These are phyloP conservation scores for Gyromitra esculenta DNA, from an alignment of 2,329 filamentous ascomycete genomes.

Conservation along the genomic window DNA sequence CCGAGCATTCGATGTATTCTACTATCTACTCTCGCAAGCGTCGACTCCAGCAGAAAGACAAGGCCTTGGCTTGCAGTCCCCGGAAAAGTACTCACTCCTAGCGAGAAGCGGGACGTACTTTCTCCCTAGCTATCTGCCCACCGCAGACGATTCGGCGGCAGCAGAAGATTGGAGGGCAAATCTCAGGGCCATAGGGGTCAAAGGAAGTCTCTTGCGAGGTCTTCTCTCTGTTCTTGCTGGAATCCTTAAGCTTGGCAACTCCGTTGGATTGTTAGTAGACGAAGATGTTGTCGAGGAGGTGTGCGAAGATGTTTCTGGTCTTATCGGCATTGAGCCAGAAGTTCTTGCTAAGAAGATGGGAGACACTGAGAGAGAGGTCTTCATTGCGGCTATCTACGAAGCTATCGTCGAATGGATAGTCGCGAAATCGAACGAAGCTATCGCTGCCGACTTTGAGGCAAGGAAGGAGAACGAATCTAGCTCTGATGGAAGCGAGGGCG, in stretches of 20 bases:
- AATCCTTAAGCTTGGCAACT: constrained; percentile 89
- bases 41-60: constrained; percentile 89
- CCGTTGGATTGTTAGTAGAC: constrained; percentile 83
- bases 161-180: constrained; percentile 91
- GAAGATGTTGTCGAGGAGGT: constrained; percentile 84
- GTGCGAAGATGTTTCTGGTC: constrained; percentile 86
- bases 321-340: constrained; percentile 88
- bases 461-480: constrained; percentile 74
- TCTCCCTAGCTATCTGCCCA: constrained; percentile 87
- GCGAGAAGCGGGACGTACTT: constrained; percentile 84
- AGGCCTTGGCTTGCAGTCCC: constrained; percentile 80
- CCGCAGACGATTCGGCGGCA: constrained; percentile 88
- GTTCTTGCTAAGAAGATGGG: constrained; percentile 79
- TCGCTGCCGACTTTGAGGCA: constrained; percentile 76
- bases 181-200: constrained; percentile 92
- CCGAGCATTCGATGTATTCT: constrained; percentile 96
- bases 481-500: constrained; percentile 75
- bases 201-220: constrained; percentile 80
- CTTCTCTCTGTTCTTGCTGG: constrained; percentile 87
- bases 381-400: constrained; percentile 91
- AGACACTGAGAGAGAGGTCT: constrained; percentile 81
- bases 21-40: constrained; percentile 91
- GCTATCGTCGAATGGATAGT: constrained; percentile 95
- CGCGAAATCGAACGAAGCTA: constrained; percentile 84
- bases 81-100: constrained; percentile 80